Evolutionary conservation across 176 grass and related monocot species (phyloP), one percentile per base, ranked within the genome.

Genomic region (Aegilops sharonensis): DNA sequence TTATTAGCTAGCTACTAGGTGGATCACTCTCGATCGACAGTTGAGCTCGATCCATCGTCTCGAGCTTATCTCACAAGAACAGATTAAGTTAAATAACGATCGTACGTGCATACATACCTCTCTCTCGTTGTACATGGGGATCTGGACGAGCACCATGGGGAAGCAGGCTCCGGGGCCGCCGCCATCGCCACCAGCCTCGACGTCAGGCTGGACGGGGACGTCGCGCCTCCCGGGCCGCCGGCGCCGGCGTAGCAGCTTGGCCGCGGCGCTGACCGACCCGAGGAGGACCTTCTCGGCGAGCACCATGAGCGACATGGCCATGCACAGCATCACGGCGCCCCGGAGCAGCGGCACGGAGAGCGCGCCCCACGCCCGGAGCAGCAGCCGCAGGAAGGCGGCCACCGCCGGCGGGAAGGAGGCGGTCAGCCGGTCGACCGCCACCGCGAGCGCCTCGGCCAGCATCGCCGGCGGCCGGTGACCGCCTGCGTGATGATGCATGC

Each of bases 111-210:
- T 11, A 11, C 40, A 0, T 87, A 97, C 94, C 90, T 97, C 92
- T 62, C 85, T 88, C 85, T 97, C 94, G 36, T 97, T 97, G 88
- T 87, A 97, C 94, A 97, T 97, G 70, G 94, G 94, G 88, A 97
- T 92, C 80, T 97, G 94, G 71, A 97, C 94, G 70, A 97, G 94
- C 23, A 97, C 92, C 92, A 92, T 92, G 59, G 94, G 94, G 68
- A 87, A 56, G 52, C 52, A 89, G 7, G 86, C 80, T 20, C 71
- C 34, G 39, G 82, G 83, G 15, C 39, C n/a, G 75, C 37, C 36
- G 1, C 36, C 36, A 37, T 1, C 36, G 59, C 35, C 34, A 37
- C 75, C 91, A 66, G 77, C 54, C 84, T 97, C 94, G 35, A 82
- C 75, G 70, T 90, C 88, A 15, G 8, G 78, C 45, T 25, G 77